phyloP scores from a whole-genome alignment of 2,329 filamentous ascomycete genomes.

The Aspergillus jensenii region DNA sequence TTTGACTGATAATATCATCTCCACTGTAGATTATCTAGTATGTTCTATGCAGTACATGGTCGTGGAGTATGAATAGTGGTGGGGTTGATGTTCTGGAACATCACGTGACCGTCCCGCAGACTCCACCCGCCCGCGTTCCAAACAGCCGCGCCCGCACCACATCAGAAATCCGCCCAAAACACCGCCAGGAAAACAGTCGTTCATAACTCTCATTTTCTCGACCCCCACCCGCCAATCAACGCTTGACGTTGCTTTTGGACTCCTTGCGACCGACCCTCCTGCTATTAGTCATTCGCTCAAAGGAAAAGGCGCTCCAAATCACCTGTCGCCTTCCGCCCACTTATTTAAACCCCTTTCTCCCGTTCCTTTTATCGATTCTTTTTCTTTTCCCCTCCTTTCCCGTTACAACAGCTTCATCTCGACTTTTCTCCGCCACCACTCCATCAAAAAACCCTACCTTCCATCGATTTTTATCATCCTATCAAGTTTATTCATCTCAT shows the following conservation, averaged over 20 bases:
- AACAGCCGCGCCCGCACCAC: not conserved
- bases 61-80: not conserved
- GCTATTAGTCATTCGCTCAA: conserved; percentile 28
- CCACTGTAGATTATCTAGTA: not conserved
- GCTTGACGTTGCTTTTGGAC: conserved; percentile 22
- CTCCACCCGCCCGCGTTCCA: not conserved
- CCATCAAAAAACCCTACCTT: conserved; percentile 17
- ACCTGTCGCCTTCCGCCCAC: conserved; percentile 23
- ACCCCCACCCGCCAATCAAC: conserved; percentile 35
- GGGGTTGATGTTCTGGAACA: not conserved
- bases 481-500: conserved; percentile 8
- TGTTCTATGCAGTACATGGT: no score
- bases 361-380: conserved; percentile 14
- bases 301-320: conserved; percentile 13
- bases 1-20: not conserved
- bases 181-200: conserved; percentile 37
- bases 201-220: conserved; percentile 41
- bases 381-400: conserved; percentile 19
- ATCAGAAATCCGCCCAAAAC: conserved; percentile 20
- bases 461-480: conserved; percentile 15
- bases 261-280: conserved; percentile 20
- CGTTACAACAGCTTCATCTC: conserved; percentile 10
- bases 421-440: conserved; percentile 14
- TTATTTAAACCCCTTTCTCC: conserved; percentile 31
- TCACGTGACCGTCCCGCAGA: conserved; percentile 1